Conservation (phyloP, 2,329 filamentous ascomycete species). For the Fusarium citri region DNA sequence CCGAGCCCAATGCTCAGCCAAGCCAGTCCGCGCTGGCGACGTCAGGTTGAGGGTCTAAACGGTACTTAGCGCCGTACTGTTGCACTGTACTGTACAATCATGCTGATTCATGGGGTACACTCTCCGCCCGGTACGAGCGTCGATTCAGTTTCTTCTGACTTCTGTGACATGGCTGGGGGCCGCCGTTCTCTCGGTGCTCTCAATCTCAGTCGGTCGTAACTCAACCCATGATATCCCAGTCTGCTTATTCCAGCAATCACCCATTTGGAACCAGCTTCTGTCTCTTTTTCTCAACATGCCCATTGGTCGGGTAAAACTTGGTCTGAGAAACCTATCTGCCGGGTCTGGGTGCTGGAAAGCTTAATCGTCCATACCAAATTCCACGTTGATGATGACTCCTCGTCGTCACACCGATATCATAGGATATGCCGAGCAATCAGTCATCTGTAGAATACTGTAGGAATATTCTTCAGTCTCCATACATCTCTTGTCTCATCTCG, state of each 20-base stretch:
- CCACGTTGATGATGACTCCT: slow-evolving; percentile 10
- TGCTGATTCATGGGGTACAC: slow-evolving; percentile 18
- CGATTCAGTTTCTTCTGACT: slow-evolving; percentile 24
- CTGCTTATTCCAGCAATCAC: slow-evolving; percentile 16
- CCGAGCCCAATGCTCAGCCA: slow-evolving; percentile 34
- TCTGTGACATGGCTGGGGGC: slow-evolving; percentile 34
- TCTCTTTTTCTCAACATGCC: slow-evolving; percentile 31
- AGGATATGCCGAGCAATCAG: slow-evolving; percentile 4
- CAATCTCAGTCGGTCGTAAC: slow-evolving; percentile 20
- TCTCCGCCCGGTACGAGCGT: slow-evolving; percentile 30
- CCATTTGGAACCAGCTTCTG: slow-evolving; percentile 19
- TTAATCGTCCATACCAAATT: slow-evolving; percentile 24
- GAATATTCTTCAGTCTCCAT: slow-evolving; percentile 15
- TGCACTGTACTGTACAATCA: slow-evolving; percentile 33
- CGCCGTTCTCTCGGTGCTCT: slow-evolving; percentile 42
- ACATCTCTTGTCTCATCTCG: slow-evolving; percentile 29
- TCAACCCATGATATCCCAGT: slow-evolving; percentile 3
- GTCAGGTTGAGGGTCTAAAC: slow-evolving; percentile 30
- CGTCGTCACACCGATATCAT: not conserved
- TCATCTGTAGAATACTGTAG: slow-evolving; percentile 8
- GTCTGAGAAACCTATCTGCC: not conserved
- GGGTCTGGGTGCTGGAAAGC: not conserved
- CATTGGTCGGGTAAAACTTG: not conserved
- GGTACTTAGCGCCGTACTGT: slow-evolving; percentile 40
- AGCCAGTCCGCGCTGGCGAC: slow-evolving; percentile 32